A percentile compares a stretch with the other conserved stretches of the same genome.
Conservation (phyloP, 108 stramenopile genomes). For the Nitzschia palea region DNA sequence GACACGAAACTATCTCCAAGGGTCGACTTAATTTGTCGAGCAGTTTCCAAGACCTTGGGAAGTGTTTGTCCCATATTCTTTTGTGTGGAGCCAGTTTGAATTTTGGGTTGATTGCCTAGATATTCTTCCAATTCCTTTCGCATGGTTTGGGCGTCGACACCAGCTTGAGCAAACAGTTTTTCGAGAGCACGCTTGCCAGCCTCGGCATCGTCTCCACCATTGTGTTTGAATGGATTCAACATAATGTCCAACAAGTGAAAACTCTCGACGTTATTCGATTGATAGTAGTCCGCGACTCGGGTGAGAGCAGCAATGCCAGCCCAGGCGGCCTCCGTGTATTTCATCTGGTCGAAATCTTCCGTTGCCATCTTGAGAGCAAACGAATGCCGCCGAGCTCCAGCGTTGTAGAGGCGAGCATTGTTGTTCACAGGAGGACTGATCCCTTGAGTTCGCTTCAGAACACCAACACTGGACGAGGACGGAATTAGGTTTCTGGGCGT, state of each 20-base stretch:
- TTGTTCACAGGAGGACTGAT: too few species aligned
- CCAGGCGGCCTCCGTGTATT: conserved; percentile 86
- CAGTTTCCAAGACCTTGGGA: conserved; percentile 59
- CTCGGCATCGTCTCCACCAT: conserved; percentile 63
- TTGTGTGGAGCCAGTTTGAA: conserved; percentile 39
- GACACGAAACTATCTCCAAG: conserved; percentile 85
- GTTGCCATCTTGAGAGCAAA: conserved; percentile 35
- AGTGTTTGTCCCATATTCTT: conserved; percentile 77
- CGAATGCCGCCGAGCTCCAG: background rate
- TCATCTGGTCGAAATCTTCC: conserved; percentile 68
- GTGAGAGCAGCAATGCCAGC: conserved; percentile 64
- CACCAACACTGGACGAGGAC: background rate
- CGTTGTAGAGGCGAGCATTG: background rate
- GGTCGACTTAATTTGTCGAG: conserved; percentile 44
- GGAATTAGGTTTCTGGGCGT: background rate
- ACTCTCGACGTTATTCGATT: conserved; percentile 60
- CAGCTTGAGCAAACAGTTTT: conserved; percentile 59
- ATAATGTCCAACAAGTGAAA: conserved; percentile 72
- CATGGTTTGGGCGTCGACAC: conserved; percentile 49
- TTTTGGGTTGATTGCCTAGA: conserved; percentile 61
- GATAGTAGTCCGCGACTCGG: conserved; percentile 67
- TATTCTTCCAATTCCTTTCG: conserved; percentile 60
- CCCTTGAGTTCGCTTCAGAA: background rate
- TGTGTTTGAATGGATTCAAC: conserved; percentile 76
- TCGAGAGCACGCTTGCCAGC: conserved; percentile 64